phyloP scores from a whole-genome alignment of 2,329 filamentous ascomycete species.

The Dissoconium aciculare region DNA sequence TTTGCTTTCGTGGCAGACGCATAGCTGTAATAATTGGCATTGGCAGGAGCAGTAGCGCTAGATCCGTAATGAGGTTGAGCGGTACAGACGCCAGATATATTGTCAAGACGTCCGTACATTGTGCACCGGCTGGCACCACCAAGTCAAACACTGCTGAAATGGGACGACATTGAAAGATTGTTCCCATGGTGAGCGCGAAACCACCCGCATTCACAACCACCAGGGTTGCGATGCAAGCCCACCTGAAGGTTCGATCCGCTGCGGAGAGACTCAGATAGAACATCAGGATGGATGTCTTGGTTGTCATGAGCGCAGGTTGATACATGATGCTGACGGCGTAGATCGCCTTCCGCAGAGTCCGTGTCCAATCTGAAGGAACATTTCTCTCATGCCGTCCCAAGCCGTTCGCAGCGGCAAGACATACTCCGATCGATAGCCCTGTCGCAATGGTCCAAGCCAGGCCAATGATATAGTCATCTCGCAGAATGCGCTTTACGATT shows the following conservation, averaged over 20 bases:
- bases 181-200: slow-evolving; percentile 65
- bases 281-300: slow-evolving; percentile 81
- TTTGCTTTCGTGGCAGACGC: slow-evolving; percentile 71
- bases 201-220: slow-evolving; percentile 66
- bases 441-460: slow-evolving; percentile 62
- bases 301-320: slow-evolving; percentile 78
- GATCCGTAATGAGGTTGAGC: slow-evolving; percentile 80
- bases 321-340: slow-evolving; percentile 49
- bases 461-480: slow-evolving; percentile 71
- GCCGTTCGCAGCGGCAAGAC: slow-evolving; percentile 47
- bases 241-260: slow-evolving; percentile 60
- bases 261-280: slow-evolving; percentile 78
- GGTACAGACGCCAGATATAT: slow-evolving; percentile 63
- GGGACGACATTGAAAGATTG: slow-evolving; percentile 73
- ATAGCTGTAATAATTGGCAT: slow-evolving; percentile 80
- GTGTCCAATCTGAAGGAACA: slow-evolving; percentile 37
- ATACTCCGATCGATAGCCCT: slow-evolving; percentile 52
- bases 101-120: slow-evolving; percentile 47
- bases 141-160: slow-evolving; percentile 51
- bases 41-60: slow-evolving; percentile 73
- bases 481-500: slow-evolving; percentile 55
- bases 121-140: slow-evolving; percentile 30
- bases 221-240: slow-evolving; percentile 68
- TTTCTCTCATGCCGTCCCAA: slow-evolving; percentile 53
- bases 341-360: slow-evolving; percentile 40